These are phyloP conservation scores for Aureobasidium sp. DNA, from an alignment of 2,329 filamentous ascomycete species.

Conservation along the genomic window DNA sequence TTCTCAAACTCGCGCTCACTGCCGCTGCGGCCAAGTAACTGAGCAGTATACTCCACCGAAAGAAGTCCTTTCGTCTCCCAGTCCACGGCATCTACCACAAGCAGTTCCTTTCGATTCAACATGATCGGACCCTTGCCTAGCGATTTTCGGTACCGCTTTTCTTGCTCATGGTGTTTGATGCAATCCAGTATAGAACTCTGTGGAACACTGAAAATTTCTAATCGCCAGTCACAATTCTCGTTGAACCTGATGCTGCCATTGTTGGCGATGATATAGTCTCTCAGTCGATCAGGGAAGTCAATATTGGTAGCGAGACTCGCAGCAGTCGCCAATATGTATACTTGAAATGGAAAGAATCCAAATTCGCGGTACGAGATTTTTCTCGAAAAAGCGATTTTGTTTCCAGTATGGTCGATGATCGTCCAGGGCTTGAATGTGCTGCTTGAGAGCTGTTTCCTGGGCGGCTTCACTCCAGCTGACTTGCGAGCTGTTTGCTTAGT, in stretches of 20 bases:
- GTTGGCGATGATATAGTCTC: not conserved
- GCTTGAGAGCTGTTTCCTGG: not conserved
- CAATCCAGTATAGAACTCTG: not conserved
- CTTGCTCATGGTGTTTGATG: not conserved
- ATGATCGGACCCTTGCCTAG: not conserved
- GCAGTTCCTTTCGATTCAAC: not conserved
- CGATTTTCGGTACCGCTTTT: not conserved
- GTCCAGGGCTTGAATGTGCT: not conserved
- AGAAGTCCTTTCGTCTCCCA: not conserved
- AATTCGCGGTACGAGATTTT: not conserved
- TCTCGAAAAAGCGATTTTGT: not conserved
- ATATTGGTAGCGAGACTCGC: not conserved
- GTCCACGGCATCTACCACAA: not conserved
- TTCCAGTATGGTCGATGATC: not conserved
- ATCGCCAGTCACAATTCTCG: not conserved
- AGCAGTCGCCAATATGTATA: not conserved
- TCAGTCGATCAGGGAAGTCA: not conserved
- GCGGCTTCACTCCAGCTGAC: not conserved
- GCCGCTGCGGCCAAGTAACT: not conserved
- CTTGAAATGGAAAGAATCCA: not conserved
- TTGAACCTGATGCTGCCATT: not conserved
- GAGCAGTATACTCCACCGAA: not conserved
- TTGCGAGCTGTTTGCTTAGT: not conserved
- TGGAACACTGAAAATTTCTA: not conserved
- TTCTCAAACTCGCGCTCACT: not conserved